A percentile compares a stretch with the other conserved stretches of the same genome.
Conservation (phyloP, 441 rosid species). For the Erodium moschatum region DNA sequence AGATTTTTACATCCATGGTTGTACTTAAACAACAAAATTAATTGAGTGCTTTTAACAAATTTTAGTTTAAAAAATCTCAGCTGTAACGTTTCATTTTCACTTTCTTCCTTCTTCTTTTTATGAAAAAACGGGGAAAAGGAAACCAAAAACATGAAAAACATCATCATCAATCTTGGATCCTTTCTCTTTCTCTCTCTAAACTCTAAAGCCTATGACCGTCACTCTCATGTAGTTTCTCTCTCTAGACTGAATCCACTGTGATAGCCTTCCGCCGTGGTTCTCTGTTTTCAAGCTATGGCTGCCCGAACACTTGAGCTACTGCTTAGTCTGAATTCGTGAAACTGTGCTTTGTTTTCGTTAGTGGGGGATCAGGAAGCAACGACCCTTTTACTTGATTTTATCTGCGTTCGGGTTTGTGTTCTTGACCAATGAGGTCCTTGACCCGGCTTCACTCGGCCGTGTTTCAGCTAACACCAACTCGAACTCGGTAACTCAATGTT, state of each 20-base stretch:
- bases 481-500: slow-evolving; percentile 54
- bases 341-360: neutral
- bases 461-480: slow-evolving; percentile 98
- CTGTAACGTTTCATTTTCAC: slow-evolving; percentile 2
- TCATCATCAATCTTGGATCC: slow-evolving; percentile 9
- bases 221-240: neutral
- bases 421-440: slow-evolving; percentile 57
- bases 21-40: too few species aligned
- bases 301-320: too few species aligned
- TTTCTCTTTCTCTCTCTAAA: slow-evolving; percentile 8
- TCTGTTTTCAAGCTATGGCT: slow-evolving; percentile 1
- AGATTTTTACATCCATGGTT: too few species aligned
- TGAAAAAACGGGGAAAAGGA: neutral
- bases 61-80: neutral
- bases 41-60: neutral
- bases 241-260: slow-evolving; percentile 5
- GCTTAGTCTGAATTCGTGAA: slow-evolving; percentile 7
- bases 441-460: slow-evolving; percentile 72
- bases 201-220: neutral
- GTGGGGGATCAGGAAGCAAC: slow-evolving; percentile 3
- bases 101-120: neutral
- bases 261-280: neutral
- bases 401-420: neutral
- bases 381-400: neutral
- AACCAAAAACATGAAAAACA: neutral